A percentile compares a stretch with the other conserved stretches of the same genome.
phyloP scores from a whole-genome alignment of 148 eudicot genomes.

The Arctostaphylos glauca region DNA sequence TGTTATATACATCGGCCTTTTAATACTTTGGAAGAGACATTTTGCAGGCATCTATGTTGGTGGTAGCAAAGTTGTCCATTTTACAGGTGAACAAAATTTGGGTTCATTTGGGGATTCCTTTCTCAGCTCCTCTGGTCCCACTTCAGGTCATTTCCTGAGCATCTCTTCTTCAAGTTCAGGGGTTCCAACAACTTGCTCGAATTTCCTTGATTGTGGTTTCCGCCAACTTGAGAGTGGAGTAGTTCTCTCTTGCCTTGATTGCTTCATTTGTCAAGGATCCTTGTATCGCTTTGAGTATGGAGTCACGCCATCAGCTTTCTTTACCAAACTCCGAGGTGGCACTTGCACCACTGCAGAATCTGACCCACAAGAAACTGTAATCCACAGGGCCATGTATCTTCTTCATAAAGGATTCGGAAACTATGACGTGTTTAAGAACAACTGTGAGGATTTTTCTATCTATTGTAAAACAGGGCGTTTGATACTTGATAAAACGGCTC shows the following conservation, averaged over 20 bases:
- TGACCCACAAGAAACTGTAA: slow-evolving; percentile 26
- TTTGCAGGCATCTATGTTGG: slow-evolving; percentile 42
- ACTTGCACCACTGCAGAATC: slow-evolving; percentile 41
- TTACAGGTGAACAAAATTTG: slow-evolving; percentile 18
- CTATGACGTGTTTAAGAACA: slow-evolving; percentile 33
- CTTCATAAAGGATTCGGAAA: slow-evolving; percentile 35
- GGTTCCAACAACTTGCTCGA: slow-evolving; percentile 16
- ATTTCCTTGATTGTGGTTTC: slow-evolving; percentile 32
- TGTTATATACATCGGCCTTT: no score
- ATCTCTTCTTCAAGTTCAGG: slow-evolving; percentile 16
- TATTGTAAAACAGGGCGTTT: slow-evolving; percentile 42
- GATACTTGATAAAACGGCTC: slow-evolving; percentile 20
- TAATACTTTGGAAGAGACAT: not conserved
- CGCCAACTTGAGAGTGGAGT: slow-evolving; percentile 31
- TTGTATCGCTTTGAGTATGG: slow-evolving; percentile 37
- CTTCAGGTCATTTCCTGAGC: not conserved
- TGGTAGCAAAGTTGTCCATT: slow-evolving; percentile 36
- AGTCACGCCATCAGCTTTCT: slow-evolving; percentile 19
- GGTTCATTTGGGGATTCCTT: slow-evolving; percentile 6
- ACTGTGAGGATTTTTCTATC: slow-evolving; percentile 45
- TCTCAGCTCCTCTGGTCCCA: slow-evolving; percentile 7
- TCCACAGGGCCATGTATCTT: slow-evolving; percentile 36
- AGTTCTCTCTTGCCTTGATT: slow-evolving; percentile 35
- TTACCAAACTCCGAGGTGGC: slow-evolving; percentile 36
- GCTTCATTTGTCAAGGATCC: slow-evolving; percentile 27